Conservation (phyloP, 306 rosid genomes). For the Dicorynia guianensis region DNA sequence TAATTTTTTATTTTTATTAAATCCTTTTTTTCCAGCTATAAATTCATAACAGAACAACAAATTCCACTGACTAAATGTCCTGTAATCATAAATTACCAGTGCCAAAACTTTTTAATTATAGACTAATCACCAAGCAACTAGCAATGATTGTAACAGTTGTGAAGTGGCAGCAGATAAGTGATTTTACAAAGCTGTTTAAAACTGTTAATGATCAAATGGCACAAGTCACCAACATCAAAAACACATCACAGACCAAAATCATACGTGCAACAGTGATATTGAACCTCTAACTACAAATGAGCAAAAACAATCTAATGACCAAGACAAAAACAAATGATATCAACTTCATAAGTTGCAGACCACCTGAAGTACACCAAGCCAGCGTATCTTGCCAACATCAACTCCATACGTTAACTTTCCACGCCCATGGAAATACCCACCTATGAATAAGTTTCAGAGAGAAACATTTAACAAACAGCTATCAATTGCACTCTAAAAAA, state of each 20-base stretch:
- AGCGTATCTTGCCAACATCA: conserved; percentile 71
- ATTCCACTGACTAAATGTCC: conserved; percentile 24
- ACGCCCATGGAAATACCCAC: conserved; percentile 84
- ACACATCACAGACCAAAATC: conserved; percentile 8
- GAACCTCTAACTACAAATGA: conserved; percentile 24
- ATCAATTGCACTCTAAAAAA: conserved; percentile 15
- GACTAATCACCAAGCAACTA: conserved; percentile 27
- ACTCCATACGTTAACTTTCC: conserved; percentile 72
- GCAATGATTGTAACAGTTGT: conserved; percentile 19
- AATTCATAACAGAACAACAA: background rate
- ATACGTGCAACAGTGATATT: conserved; percentile 16
- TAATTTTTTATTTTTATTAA: conserved; percentile 18
- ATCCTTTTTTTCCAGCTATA: background rate
- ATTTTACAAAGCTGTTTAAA: conserved; percentile 27
- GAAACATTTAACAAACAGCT: conserved; percentile 30
- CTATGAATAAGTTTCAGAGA: conserved; percentile 54
- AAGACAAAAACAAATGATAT: conserved; percentile 5
- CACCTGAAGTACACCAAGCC: conserved; percentile 85
- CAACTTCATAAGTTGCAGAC: conserved; percentile 26
- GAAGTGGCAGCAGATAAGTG: conserved; percentile 11
- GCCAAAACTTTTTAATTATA: conserved; percentile 4
- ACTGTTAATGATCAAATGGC: background rate
- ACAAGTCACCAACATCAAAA: background rate
- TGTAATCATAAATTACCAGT: background rate
- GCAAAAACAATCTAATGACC: conserved; percentile 7